Base-by-base conservation (phyloP, 495 filamentous ascomycete genomes). In the Penicillium verhagenii region DNA sequence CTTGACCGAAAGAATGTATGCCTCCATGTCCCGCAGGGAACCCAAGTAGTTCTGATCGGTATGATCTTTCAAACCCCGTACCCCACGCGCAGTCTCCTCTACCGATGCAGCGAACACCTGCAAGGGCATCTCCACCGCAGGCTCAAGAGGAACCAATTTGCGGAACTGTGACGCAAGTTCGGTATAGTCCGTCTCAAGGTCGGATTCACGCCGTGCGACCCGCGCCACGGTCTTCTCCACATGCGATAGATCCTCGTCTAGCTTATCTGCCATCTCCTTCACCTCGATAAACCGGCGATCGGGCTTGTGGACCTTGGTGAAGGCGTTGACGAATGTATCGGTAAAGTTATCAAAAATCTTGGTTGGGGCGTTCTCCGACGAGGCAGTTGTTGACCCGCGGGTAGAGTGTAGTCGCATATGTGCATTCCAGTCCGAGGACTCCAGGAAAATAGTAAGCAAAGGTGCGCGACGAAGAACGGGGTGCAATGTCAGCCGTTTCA, bases 251-350 rank as follows among this genome's bases (percentile, higher is more conserved):
- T 98, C 94, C 60, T 97, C 95, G 61, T 96, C 92, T 7, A 98
- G 79, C 69, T 97, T 97, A 73, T 95, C 87, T 19, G 91, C 89
- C 68, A 91, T 92, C 64, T 98, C 95, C 57, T 85, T 83, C 37
- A 96, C 91, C 63, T 96, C 92, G 59, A 95, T 88, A 72, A 98
- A 98, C 35, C 94, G 87, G 57, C 86, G 88, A 71, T 98, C 94
- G 23, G 92, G 87, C 69, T 96, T 96, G 73, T 96, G 90, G 4
- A 96, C 88, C 62, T 97, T 97, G 56, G 86, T 91, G 63, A 98
- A 97, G 44, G 92, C 91, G 70, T 98, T 98, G 63, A 98, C 87
- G 66, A 97, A 94, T n/a, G 86, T 92, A 67, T 98, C 94, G 18
- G 94, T 89, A 60, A 97, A 88, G 49, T 87, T 90, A 63, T 98